A percentile compares a stretch with the other conserved stretches of the same genome.
Evolutionary conservation across 352 stramenopile species (phyloP).

Genomic region (Globisporangium heterothallicum): DNA sequence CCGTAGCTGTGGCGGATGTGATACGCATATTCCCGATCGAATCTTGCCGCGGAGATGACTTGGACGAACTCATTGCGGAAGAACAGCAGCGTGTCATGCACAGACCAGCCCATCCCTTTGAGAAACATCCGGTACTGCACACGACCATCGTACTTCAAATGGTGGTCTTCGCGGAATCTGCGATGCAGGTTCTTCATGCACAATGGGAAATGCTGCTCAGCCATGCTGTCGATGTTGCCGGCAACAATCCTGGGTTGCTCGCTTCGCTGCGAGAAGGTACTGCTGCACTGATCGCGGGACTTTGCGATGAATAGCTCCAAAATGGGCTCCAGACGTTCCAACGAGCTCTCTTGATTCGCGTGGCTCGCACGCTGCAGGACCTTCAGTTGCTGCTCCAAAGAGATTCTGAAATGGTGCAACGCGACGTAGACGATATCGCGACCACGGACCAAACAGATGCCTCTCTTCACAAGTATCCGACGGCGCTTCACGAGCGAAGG

Average conservation of each 20-base stretch:
- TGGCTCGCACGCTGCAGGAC: constrained; percentile 42
- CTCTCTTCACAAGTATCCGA: constrained; percentile 34
- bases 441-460: constrained; percentile 39
- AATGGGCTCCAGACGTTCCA: constrained; percentile 34
- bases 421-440: constrained; percentile 31
- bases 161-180: constrained; percentile 66
- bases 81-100: constrained; percentile 72
- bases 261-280: not conserved
- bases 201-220: constrained; percentile 60
- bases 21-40: constrained; percentile 84
- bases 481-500: constrained; percentile 32
- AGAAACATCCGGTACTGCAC: constrained; percentile 84
- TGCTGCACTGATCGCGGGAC: constrained; percentile 19
- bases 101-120: constrained; percentile 73
- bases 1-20: constrained; percentile 87
- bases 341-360: constrained; percentile 18
- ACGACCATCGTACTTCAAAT: constrained; percentile 84
- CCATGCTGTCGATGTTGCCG: constrained; percentile 67
- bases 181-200: constrained; percentile 76
- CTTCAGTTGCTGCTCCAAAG: constrained; percentile 29
- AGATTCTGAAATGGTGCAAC: constrained; percentile 31
- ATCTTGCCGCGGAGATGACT: constrained; percentile 47
- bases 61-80: constrained; percentile 72
- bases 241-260: constrained; percentile 34
- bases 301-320: constrained; percentile 32